A percentile compares a stretch with the other conserved stretches of the same genome.
These are phyloP conservation scores for Pythium aquatile DNA, from an alignment of 352 stramenopile genomes.

Conservation along the genomic window DNA sequence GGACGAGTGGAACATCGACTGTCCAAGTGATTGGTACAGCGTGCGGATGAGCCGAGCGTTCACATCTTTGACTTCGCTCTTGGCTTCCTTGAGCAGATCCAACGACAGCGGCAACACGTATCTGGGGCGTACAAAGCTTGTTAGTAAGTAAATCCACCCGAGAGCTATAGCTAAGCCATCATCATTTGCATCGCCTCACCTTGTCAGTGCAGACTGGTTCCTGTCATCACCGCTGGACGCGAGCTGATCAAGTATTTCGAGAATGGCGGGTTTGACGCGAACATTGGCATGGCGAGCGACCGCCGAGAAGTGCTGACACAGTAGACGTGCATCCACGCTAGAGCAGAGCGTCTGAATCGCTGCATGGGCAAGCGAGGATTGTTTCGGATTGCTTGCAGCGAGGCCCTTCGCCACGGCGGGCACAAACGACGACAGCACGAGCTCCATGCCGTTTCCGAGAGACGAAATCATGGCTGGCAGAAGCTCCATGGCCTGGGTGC, in stretches of 20 bases:
- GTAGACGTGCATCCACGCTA: slow-evolving; percentile 42
- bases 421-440: slow-evolving; percentile 53
- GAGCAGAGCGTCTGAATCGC: slow-evolving; percentile 47
- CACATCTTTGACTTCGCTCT: slow-evolving; percentile 67
- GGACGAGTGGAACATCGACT: slow-evolving; percentile 26
- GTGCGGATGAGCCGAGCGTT: slow-evolving; percentile 44
- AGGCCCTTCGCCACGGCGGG: slow-evolving; percentile 58
- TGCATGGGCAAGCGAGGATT: slow-evolving; percentile 38
- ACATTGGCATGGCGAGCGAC: slow-evolving; percentile 55
- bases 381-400: slow-evolving; percentile 51
- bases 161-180: too few species aligned
- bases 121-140: slow-evolving; percentile 18
- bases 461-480: slow-evolving; percentile 49
- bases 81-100: slow-evolving; percentile 71
- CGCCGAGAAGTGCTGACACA: slow-evolving; percentile 57
- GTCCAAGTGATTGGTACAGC: slow-evolving; percentile 30
- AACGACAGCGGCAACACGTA: slow-evolving; percentile 73
- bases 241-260: slow-evolving; percentile 53
- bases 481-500: slow-evolving; percentile 52
- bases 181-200: slow-evolving; percentile 20
- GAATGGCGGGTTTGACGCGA: slow-evolving; percentile 50
- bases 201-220: slow-evolving; percentile 49
- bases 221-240: slow-evolving; percentile 42
- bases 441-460: slow-evolving; percentile 54
- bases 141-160: background rate